Evolutionary conservation across 192 early-diverging fungal genomes (phyloP), one percentile per base, ranked within the genome.

Genomic region (Coemansia sp.): DNA sequence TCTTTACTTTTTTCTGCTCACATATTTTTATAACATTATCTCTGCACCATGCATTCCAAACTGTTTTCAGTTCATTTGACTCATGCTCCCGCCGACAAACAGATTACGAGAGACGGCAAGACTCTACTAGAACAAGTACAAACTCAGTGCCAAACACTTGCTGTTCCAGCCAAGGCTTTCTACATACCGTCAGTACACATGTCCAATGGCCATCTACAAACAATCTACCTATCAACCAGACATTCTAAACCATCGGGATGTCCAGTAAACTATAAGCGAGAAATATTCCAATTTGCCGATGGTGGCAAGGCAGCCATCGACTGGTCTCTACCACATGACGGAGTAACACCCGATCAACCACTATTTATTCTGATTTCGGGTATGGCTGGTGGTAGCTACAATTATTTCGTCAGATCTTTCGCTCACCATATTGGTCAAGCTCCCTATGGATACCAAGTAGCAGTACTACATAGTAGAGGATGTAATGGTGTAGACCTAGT

Each of bases 381-480:
- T 6, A 78, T 79, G 36, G 76, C 68, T 34, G 81, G 81, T 9
- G 73, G 70, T 33, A 84, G 81, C 74, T 71, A 55, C 22, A 74
- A 84, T 62, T 84, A 76, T 62, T 84, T 79, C 61, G 63, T 68
- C 18, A 69, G 81, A 22, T 84, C 81, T 18, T 76, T 84, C 47
- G 76, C 75, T 38, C 52, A 62, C 24, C 11, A 27, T 16, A 44
- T 84, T 43, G 84, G 70, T 0, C 72, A 65, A 58, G 63, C 76
- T n/a, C 83, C 86, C 10, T 83, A 85, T 34, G 87, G 87, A 29
- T 93, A 91, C 76, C 87, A 88, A 22, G 89, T 87, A 24, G 93
- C 93, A 1, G 94, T 97, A 36, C 77, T 93, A 73, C 97, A 98
- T 78, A 89, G 88, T 67, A 87, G 97, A 60, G 97, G 95, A 0